A percentile compares a stretch with the other conserved stretches of the same genome.
These are phyloP conservation scores for Symbiodinium pilosum DNA, from an alignment of 73 alveolate species.

Conservation along the genomic window DNA sequence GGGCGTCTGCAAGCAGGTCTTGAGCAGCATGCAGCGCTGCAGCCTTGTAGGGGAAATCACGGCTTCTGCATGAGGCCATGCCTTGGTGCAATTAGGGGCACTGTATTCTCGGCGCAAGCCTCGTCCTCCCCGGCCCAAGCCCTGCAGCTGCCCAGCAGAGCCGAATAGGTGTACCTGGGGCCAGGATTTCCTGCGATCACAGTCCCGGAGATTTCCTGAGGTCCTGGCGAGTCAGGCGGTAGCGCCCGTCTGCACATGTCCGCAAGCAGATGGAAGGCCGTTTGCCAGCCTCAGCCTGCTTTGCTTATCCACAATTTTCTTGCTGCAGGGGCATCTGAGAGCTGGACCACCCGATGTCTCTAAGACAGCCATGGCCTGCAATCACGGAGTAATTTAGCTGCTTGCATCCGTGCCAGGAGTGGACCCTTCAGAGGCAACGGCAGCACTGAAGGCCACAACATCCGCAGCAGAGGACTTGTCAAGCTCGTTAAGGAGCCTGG, in stretches of 20 bases:
- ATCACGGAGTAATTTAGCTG: no score
- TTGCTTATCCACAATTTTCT: neutral
- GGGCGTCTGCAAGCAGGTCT: neutral
- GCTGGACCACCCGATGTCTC: neutral
- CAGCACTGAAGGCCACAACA: slow-evolving; percentile 25
- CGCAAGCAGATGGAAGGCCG: neutral
- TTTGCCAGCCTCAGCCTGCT: neutral
- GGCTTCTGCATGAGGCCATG: neutral
- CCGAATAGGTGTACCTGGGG: neutral
- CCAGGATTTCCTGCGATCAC: neutral
- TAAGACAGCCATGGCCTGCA: slow-evolving; percentile 7
- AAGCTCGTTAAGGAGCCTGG: neutral
- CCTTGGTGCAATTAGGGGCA: no score
- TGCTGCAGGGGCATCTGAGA: neutral
- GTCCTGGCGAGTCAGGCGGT: neutral
- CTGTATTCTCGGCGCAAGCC: neutral
- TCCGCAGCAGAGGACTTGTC: neutral
- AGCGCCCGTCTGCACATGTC: neutral
- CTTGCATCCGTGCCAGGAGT: no score
- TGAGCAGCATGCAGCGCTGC: neutral
- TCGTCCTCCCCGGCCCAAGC: neutral
- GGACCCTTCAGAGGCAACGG: neutral
- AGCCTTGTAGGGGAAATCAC: neutral
- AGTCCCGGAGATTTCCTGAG: neutral
- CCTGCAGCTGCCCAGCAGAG: neutral